Evolutionary conservation across 139 green algal species (phyloP).

Genomic region (Zygnema cylindricum): DNA sequence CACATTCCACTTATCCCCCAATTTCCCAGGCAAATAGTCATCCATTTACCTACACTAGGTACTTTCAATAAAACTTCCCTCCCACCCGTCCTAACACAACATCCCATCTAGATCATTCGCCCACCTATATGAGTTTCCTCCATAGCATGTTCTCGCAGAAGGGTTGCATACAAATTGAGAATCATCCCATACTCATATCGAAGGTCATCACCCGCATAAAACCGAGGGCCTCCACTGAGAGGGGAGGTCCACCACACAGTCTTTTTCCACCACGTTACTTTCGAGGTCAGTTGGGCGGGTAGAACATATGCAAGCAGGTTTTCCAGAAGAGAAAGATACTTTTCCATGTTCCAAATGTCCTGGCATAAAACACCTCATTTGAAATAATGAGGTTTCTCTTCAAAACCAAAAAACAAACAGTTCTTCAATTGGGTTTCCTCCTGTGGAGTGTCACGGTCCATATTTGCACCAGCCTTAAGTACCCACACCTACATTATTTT

Average conservation of each 20-base stretch:
- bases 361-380: too few species aligned
- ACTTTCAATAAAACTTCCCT: too few species aligned
- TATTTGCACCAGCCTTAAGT: too few species aligned
- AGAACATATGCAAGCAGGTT: constrained; percentile 32
- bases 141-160: constrained; percentile 44
- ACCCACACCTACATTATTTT: too few species aligned
- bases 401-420: too few species aligned
- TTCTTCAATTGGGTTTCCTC: too few species aligned
- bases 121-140: constrained; percentile 19
- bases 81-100: too few species aligned
- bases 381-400: too few species aligned
- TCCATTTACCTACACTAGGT: too few species aligned
- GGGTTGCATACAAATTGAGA: constrained; percentile 27
- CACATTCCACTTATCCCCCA: too few species aligned
- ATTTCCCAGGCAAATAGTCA: too few species aligned
- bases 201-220: constrained; percentile 38
- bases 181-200: constrained; percentile 39
- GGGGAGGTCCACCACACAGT: constrained; percentile 33
- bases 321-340: constrained; percentile 40
- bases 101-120: background rate
- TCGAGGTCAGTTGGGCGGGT: background rate
- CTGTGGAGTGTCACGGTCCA: too few species aligned
- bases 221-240: constrained; percentile 16
- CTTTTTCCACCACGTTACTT: constrained; percentile 1
- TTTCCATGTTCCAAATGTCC: constrained; percentile 30